phyloP scores from a whole-genome alignment of 2,329 filamentous ascomycete genomes.

The Capronia coronata region DNA sequence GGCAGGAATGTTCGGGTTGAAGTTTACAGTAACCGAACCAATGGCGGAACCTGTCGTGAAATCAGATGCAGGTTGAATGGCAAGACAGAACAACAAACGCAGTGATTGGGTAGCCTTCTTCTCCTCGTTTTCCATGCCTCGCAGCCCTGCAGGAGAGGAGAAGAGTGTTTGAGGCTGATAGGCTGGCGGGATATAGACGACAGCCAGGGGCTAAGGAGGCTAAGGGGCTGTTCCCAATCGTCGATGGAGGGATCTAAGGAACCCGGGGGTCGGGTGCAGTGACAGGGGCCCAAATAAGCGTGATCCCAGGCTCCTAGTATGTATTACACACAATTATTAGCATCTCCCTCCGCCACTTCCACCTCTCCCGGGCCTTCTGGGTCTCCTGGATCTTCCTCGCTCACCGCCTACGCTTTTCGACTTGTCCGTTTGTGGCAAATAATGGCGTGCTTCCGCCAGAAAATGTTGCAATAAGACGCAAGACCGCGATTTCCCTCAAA shows the following conservation, averaged over 20 bases:
- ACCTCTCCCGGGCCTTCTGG: neutral
- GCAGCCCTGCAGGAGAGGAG: neutral
- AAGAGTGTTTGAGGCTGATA: too few species aligned
- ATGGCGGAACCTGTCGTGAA: neutral
- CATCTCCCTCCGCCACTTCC: too few species aligned
- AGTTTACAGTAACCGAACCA: neutral
- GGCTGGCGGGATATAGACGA: too few species aligned
- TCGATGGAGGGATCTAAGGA: too few species aligned
- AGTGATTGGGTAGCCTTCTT: neutral
- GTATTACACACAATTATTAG: too few species aligned
- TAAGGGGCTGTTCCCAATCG: too few species aligned
- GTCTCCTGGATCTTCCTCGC: neutral
- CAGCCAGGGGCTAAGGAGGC: too few species aligned
- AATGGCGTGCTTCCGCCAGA: constrained; percentile 20
- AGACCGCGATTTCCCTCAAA: neutral
- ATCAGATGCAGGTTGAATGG: neutral
- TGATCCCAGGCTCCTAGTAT: too few species aligned
- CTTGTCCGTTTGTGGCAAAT: constrained; percentile 17
- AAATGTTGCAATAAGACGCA: constrained; percentile 18
- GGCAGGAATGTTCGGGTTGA: neutral
- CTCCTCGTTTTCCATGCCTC: neutral
- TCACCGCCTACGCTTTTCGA: constrained; percentile 16
- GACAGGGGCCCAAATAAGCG: too few species aligned
- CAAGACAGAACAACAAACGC: neutral
- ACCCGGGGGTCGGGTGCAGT: too few species aligned